Evolutionary conservation across 2,329 filamentous ascomycete genomes (phyloP), one percentile per base, ranked within the genome.

Genomic region (Cladosporium austrohemisphaericum): DNA sequence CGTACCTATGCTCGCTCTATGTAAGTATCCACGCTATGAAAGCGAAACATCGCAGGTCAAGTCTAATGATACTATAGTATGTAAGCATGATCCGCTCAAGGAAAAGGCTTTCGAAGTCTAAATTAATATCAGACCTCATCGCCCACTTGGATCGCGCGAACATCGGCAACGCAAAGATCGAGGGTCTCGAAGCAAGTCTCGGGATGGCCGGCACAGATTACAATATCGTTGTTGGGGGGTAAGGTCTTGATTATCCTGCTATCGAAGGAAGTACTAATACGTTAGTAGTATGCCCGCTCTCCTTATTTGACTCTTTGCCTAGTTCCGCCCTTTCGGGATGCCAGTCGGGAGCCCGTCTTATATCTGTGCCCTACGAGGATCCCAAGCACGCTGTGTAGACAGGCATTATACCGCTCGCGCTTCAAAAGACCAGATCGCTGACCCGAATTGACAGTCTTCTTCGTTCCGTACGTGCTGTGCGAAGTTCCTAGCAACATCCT

Each of bases 1-100:
- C 19, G 75, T 83, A 33, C 80, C 80, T 0, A 78, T 81, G 64
- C 73, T 83, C 52, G 74, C 78, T 3, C 62, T 83, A 0, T 84
- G 11, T 83, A 41, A 26, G 38, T 41, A 31, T 2, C 11, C 9
- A 1, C 14, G 6, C 8, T 9, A 2, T 10, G 11, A 31, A 11
- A 26, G 25, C 11, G 25, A 26, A 6, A 11, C 6, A 26, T 26
- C 11, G 25, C 6, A 11, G 25, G 6, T 26, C 11, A 6, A 6
- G 11, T 11, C 11, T 6, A 26, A 6, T 6, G 6, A 26, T 26
- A 11, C 11, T 26, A 11, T 11, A 26, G 25, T 26, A 26, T 26
- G 25, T 26, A 26, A 6, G 11, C 25, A 6, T 26, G 25, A 11
- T 6, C 11, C 6, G 6, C 25, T 11, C 6, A 26, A 26, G 25